These are phyloP conservation scores for Elsinoe arachidis DNA, from an alignment of 2,329 filamentous ascomycete species.

Conservation along the genomic window DNA sequence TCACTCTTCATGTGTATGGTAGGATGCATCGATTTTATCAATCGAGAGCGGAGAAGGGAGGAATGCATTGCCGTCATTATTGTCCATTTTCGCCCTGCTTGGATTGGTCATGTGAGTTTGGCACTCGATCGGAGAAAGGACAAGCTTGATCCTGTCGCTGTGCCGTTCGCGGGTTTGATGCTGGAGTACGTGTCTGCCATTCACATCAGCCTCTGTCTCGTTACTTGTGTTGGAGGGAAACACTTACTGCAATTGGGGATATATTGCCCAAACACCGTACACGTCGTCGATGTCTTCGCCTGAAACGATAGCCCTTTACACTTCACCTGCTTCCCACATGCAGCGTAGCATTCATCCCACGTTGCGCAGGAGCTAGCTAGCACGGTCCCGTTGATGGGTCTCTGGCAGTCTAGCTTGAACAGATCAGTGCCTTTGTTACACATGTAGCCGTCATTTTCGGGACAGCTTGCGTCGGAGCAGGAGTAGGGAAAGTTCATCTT, in stretches of 20 bases:
- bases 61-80: neutral
- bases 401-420: neutral
- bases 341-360: neutral
- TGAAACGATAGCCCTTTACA: neutral
- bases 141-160: neutral
- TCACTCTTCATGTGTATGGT: constrained; percentile 1
- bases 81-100: neutral
- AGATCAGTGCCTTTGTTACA: too few relatives aligned
- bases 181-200: neutral
- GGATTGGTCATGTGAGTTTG: neutral
- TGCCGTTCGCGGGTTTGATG: neutral
- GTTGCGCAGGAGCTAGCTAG: neutral
- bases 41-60: neutral
- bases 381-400: neutral
- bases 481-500: too few relatives aligned
- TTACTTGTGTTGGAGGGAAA: too few relatives aligned
- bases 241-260: neutral
- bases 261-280: neutral
- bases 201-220: neutral
- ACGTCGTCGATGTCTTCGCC: neutral
- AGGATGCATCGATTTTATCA: constrained; percentile 3
- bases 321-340: neutral
- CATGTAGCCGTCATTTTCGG: too few relatives aligned
- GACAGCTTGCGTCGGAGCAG: too few relatives aligned
- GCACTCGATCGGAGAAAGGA: neutral